Percentiles rank a stretch among this genome's conserved stretches.
Evolutionary conservation across 768 basidiomycete species (phyloP).

Genomic region (Daedalea quercina): DNA sequence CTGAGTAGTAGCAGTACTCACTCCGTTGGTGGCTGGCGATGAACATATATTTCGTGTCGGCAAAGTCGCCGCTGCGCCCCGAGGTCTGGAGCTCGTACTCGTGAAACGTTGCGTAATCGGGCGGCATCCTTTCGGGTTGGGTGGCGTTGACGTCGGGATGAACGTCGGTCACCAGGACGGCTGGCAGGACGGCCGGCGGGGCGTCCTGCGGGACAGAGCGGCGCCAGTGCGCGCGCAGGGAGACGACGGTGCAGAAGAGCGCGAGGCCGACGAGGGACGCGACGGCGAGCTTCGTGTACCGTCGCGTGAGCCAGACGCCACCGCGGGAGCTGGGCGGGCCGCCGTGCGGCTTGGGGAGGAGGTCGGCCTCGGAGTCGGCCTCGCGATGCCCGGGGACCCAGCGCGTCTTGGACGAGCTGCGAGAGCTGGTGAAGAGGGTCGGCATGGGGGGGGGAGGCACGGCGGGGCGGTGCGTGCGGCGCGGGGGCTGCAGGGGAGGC

Average conservation of each 20-base stretch:
- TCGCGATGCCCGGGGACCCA: neutral
- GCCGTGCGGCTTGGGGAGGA: neutral
- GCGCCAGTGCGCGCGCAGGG: neutral
- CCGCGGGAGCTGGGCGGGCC: neutral
- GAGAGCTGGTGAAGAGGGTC: too few relatives aligned
- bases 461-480: too few relatives aligned
- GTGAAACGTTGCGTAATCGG: constrained; percentile 21
- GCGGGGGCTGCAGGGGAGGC: too few relatives aligned
- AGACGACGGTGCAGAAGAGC: neutral
- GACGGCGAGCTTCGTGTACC: neutral
- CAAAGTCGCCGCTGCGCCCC: constrained; percentile 18
- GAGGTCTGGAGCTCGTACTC: constrained; percentile 22
- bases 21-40: constrained; percentile 14
- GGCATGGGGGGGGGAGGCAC: too few relatives aligned
- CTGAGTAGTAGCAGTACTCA: neutral
- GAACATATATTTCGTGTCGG: constrained; percentile 14
- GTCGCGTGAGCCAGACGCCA: neutral
- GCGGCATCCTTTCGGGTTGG: constrained; percentile 9
- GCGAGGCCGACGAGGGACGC: neutral
- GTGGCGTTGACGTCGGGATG: neutral
- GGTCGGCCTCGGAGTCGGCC: neutral
- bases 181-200: too few relatives aligned
- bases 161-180: neutral
- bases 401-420: neutral
- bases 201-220: too few relatives aligned